Evolutionary conservation across 805 yeast species (phyloP).

Genomic region (Candida nanaspora): DNA sequence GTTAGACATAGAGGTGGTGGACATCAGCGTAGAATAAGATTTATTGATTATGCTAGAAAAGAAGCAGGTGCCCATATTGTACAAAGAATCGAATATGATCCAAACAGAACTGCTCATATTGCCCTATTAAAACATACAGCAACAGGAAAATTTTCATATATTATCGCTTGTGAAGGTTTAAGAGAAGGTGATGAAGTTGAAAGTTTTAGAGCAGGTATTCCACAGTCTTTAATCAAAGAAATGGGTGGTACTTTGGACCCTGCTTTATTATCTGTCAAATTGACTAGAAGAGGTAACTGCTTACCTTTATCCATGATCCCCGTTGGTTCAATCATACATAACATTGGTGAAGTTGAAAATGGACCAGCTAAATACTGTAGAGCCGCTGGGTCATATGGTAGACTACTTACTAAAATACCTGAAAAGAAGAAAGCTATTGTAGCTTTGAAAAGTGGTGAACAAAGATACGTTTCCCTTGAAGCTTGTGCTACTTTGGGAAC

Average conservation of each 20-base stretch:
- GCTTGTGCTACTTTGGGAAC: slow-evolving; percentile 93
- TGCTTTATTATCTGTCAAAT: slow-evolving; percentile 78
- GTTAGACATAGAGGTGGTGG: slow-evolving; percentile 98
- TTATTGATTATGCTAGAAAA: slow-evolving; percentile 68
- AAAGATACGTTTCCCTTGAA: slow-evolving; percentile 76
- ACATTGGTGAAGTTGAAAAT: slow-evolving; percentile 66
- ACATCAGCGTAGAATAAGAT: slow-evolving; percentile 78
- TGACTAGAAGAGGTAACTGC: slow-evolving; percentile 91
- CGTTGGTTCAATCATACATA: slow-evolving; percentile 86
- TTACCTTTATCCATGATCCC: slow-evolving; percentile 89
- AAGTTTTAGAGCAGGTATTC: slow-evolving; percentile 84
- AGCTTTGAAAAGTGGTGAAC: slow-evolving; percentile 86
- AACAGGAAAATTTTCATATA: slow-evolving; percentile 63
- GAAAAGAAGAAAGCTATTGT: slow-evolving; percentile 68
- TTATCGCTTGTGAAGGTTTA: slow-evolving; percentile 86
- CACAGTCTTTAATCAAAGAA: slow-evolving; percentile 60
- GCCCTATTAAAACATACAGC: slow-evolving; percentile 68
- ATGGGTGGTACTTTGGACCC: slow-evolving; percentile 94
- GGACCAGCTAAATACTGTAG: slow-evolving; percentile 88
- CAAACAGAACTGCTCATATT: slow-evolving; percentile 88
- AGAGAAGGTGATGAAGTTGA: slow-evolving; percentile 90
- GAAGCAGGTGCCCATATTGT: slow-evolving; percentile 72
- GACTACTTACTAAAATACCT: slow-evolving; percentile 73
- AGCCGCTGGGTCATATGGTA: slow-evolving; percentile 91
- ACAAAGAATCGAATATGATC: slow-evolving; percentile 89